Percentiles rank a stretch among this genome's conserved stretches.
Conservation (phyloP, 768 basidiomycete species). For the Russula virescens region DNA sequence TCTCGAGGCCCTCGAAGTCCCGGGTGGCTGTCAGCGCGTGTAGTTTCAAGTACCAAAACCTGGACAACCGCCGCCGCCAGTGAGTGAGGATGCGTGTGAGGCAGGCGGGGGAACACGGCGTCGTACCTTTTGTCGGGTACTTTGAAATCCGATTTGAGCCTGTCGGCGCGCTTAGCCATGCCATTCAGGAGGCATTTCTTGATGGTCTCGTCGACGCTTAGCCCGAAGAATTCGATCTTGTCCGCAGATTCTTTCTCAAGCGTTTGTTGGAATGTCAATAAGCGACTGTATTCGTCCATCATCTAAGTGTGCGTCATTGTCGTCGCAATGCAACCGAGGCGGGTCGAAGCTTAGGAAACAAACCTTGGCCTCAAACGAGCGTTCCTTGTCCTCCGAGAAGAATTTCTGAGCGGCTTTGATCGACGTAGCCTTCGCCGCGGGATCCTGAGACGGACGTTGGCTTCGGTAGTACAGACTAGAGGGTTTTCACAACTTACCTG, state of each 20-base stretch:
- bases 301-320: conserved; percentile 48
- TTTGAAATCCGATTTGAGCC: conserved; percentile 82
- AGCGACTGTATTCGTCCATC: conserved; percentile 76
- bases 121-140: conserved; percentile 89
- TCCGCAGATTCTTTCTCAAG: conserved; percentile 82
- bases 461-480: background rate
- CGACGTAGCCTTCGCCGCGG: conserved; percentile 57
- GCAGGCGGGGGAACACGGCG: background rate
- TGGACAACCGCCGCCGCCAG: conserved; percentile 29
- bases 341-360: conserved; percentile 10
- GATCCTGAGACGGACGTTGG: conserved; percentile 48
- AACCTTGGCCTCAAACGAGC: conserved; percentile 86
- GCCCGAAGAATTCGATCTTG: conserved; percentile 73
- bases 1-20: conserved; percentile 84
- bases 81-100: background rate
- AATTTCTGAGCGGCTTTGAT: conserved; percentile 86
- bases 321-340: background rate
- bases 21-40: conserved; percentile 70
- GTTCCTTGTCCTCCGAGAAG: conserved; percentile 93
- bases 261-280: conserved; percentile 79
- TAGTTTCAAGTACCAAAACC: conserved; percentile 93
- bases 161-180: conserved; percentile 84
- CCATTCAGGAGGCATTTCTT: conserved; percentile 69
- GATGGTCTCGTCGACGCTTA: conserved; percentile 85
- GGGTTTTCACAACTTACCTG: conserved; percentile 38